phyloP scores from a whole-genome alignment of 106 monocot species.

The Platanthera guangdongensis region DNA sequence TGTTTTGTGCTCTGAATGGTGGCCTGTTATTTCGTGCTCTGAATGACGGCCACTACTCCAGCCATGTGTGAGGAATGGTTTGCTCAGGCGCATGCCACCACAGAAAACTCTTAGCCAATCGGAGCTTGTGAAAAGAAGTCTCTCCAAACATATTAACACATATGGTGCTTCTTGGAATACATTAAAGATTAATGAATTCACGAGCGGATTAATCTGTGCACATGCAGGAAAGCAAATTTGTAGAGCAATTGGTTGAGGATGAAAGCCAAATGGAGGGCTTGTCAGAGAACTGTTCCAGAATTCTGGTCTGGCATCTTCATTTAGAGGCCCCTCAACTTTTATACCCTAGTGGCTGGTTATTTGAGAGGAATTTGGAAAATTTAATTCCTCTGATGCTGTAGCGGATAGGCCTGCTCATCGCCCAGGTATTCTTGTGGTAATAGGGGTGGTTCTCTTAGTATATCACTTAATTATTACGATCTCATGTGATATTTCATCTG shows the following conservation, averaged over 20 bases:
- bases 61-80: no score
- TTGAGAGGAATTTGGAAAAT: constrained; percentile 32
- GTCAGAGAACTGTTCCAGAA: no score
- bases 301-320: no score
- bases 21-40: no score
- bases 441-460: background rate
- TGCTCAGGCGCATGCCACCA: no score
- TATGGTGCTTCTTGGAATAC: background rate
- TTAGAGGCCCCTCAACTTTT: no score
- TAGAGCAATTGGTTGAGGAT: constrained; percentile 65
- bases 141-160: no score
- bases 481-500: background rate
- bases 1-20: no score
- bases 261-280: constrained; percentile 89
- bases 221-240: constrained; percentile 43
- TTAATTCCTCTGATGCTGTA: background rate
- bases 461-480: background rate
- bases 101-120: no score
- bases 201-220: background rate
- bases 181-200: background rate
- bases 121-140: no score
- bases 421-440: background rate
- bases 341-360: no score
- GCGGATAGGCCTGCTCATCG: background rate
- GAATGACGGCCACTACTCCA: no score